Evolutionary conservation across 305 asterid species (phyloP), one percentile per base, ranked within the genome.

Genomic region (Fraxinus angustifolia): DNA sequence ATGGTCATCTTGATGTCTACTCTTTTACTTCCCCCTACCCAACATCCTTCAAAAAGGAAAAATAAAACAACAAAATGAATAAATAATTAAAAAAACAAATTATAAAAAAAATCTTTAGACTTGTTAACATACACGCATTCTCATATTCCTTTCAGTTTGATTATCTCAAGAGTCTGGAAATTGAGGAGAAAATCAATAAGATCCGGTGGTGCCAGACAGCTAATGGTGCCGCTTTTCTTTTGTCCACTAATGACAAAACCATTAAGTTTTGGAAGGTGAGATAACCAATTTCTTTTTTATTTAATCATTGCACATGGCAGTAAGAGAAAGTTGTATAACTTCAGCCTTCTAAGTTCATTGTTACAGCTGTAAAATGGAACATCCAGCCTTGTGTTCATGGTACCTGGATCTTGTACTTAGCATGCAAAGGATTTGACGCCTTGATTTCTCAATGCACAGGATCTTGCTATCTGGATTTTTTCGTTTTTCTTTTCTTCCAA

Each of bases 161-260:
- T 89, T 94, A 96, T 88, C 97, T 96, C 80, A 96, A 94, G 91
- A 96, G 99, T 92, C 87, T 94, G 96, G 98, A 96, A 87, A 96
- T 96, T 38, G 99, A 96, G 90, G 99, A 96, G 91, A 96, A 96
- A 87, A 93, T 96, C 89, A 96, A 94, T 95, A 94, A 96, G 91
- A 96, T 96, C 62, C 88, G 98, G 74, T 96, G 99, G 99, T 94
- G 98, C 90, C 98, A 93, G 89, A 89, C 93, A 60, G 93, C 98
- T 71, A 94, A 93, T 84, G 98, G 99, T 80, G 97, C 98, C 74
- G 91, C 91, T 83, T 94, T 94, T 88, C 98, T 96, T 84, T 90
- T 96, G 86, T 96, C 99, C 58, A 93, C 98, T 84, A 96, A 96
- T 88, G 98, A 96, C 89, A 96, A 96, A 91, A 96, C 99, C 81